Percentiles rank a stretch among this genome's conserved stretches.
phyloP scores from a whole-genome alignment of 2,329 filamentous ascomycete species.

The Fusarium neocosmosporiellum region DNA sequence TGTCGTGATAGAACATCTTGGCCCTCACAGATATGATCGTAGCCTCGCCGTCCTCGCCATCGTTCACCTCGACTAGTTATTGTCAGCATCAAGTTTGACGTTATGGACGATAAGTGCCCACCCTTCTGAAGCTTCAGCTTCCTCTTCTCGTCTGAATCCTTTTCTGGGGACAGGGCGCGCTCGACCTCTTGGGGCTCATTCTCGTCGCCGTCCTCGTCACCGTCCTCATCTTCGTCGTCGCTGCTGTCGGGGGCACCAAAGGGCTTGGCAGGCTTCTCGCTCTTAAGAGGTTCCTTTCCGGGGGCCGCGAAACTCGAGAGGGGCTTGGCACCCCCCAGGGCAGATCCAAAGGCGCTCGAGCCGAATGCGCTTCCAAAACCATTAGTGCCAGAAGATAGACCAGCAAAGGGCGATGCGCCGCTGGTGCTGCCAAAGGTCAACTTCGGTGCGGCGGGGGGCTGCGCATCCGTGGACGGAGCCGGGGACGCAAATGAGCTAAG shows the following conservation, averaged over 20 bases:
- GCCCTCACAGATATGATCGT: slow-evolving; percentile 81
- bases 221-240: slow-evolving; percentile 61
- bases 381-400: slow-evolving; percentile 54
- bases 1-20: slow-evolving; percentile 85
- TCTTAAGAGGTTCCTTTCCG: slow-evolving; percentile 59
- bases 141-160: slow-evolving; percentile 72
- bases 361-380: slow-evolving; percentile 61
- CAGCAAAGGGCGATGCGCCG: slow-evolving; percentile 60
- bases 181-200: slow-evolving; percentile 60
- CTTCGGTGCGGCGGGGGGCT: slow-evolving; percentile 54
- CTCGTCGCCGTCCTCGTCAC: slow-evolving; percentile 54
- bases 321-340: slow-evolving; percentile 54
- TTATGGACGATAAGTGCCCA: slow-evolving; percentile 55
- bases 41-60: slow-evolving; percentile 86
- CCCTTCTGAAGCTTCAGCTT: slow-evolving; percentile 76
- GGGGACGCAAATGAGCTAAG: slow-evolving; percentile 50
- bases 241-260: slow-evolving; percentile 83
- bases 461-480: slow-evolving; percentile 34
- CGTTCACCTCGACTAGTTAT: slow-evolving; percentile 74
- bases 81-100: slow-evolving; percentile 40
- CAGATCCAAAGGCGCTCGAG: slow-evolving; percentile 53
- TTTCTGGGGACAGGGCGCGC: slow-evolving; percentile 59
- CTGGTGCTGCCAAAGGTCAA: slow-evolving; percentile 60
- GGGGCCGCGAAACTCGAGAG: slow-evolving; percentile 78
- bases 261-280: slow-evolving; percentile 73